Conservation (phyloP, 1,139 yeast species). For the Sugiyamaella paludigena region DNA sequence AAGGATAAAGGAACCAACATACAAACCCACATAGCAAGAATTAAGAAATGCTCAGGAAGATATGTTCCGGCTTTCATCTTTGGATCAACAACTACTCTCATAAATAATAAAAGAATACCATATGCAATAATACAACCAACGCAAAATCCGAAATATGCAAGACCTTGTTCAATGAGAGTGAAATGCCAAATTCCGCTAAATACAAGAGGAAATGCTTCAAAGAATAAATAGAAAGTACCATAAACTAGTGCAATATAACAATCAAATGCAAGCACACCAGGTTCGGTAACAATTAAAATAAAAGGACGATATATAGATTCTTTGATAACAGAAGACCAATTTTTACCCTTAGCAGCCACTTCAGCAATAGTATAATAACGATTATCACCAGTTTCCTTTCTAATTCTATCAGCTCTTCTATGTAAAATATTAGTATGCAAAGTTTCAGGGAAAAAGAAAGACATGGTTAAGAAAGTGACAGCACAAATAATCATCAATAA, state of each 20-base stretch:
- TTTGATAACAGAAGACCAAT: conserved; percentile 27
- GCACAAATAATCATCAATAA: conserved; percentile 45
- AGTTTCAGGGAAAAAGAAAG: conserved; percentile 52
- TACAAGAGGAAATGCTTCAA: conserved; percentile 60
- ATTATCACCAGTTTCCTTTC: conserved; percentile 48
- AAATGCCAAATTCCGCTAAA: conserved; percentile 47
- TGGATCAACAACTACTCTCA: conserved; percentile 16
- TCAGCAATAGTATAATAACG: conserved; percentile 37
- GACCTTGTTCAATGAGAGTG: conserved; percentile 48
- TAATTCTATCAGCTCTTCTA: conserved; percentile 48
- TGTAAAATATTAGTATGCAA: conserved; percentile 46
- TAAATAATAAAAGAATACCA: conserved; percentile 16
- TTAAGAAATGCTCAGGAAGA: conserved; percentile 39
- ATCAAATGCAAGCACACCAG: conserved; percentile 37
- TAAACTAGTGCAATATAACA: conserved; percentile 53
- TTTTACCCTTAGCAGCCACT: conserved; percentile 17
- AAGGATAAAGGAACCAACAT: conserved; percentile 51
- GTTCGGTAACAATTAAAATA: conserved; percentile 38
- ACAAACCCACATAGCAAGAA: conserved; percentile 49
- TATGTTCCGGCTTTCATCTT: conserved; percentile 35
- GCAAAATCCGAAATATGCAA: conserved; percentile 45
- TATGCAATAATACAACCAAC: conserved; percentile 43
- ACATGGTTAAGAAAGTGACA: conserved; percentile 39
- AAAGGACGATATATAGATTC: conserved; percentile 50
- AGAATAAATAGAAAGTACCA: conserved; percentile 54